Evolutionary conservation across 352 stramenopile species (phyloP).

Genomic region (Pythium guiyangense): DNA sequence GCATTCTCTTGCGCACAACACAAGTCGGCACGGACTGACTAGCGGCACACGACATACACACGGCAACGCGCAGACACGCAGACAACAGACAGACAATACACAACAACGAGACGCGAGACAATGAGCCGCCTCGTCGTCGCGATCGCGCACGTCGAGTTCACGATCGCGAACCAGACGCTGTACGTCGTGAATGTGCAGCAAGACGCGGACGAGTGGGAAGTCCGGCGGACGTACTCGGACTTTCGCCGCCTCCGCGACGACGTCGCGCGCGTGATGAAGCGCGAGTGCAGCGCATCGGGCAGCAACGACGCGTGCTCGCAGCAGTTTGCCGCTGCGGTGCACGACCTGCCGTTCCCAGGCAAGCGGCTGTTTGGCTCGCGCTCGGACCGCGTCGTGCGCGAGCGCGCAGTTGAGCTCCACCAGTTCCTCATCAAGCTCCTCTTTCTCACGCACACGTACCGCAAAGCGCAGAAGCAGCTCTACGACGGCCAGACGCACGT

Average conservation of each 20-base stretch:
- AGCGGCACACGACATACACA: not conserved
- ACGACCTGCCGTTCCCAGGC: constrained; percentile 44
- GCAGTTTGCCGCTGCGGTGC: constrained; percentile 29
- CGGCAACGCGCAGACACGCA: too few species aligned
- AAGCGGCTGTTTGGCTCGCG: constrained; percentile 66
- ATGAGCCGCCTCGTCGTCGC: constrained; percentile 76
- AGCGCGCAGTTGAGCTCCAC: constrained; percentile 65
- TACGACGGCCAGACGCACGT: constrained; percentile 25
- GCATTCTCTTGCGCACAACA: too few species aligned
- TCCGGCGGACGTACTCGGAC: constrained; percentile 64
- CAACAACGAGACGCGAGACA: too few species aligned
- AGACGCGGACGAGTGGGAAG: constrained; percentile 66
- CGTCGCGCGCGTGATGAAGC: constrained; percentile 45
- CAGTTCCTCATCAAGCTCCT: constrained; percentile 73
- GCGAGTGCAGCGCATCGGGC: constrained; percentile 32
- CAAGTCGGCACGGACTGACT: too few species aligned
- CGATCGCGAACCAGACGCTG: constrained; percentile 51
- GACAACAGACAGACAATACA: not conserved
- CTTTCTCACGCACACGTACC: constrained; percentile 67
- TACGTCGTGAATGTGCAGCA: constrained; percentile 78
- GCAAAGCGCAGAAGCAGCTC: constrained; percentile 64
- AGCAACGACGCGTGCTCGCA: constrained; percentile 40
- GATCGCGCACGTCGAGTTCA: constrained; percentile 80
- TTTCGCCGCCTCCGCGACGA: constrained; percentile 72
- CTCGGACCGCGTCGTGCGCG: constrained; percentile 70